phyloP scores from a whole-genome alignment of 306 rosid genomes.

The Begonia masoniana region DNA sequence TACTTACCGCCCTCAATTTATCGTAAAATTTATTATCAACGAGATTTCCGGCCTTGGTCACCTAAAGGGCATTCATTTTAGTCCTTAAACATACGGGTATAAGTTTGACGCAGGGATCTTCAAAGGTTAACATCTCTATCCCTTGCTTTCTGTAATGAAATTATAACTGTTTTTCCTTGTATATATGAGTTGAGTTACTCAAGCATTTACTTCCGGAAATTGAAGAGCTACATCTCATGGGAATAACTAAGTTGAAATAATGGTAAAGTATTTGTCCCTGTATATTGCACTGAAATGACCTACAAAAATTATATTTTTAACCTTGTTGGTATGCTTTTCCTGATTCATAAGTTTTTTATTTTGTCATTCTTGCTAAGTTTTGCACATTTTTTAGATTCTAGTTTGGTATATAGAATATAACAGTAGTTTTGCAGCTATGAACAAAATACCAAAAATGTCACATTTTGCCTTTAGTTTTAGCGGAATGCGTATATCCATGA shows the following conservation, averaged over 20 bases:
- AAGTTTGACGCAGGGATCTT: conserved; percentile 56
- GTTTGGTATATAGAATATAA: too few species aligned
- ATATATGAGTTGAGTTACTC: conserved; percentile 50
- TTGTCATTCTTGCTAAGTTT: background rate
- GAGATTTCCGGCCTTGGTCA: conserved; percentile 38
- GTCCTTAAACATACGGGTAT: conserved; percentile 68
- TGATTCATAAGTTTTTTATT: conserved; percentile 1
- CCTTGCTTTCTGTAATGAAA: background rate
- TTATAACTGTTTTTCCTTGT: conserved; percentile 16
- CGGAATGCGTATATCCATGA: too few species aligned
- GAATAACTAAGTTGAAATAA: conserved; percentile 49
- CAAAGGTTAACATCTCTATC: background rate
- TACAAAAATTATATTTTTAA: background rate
- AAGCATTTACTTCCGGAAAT: conserved; percentile 45
- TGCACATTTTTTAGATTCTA: too few species aligned
- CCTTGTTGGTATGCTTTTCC: background rate
- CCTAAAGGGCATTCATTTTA: conserved; percentile 46
- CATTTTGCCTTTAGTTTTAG: too few species aligned
- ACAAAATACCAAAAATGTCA: too few species aligned
- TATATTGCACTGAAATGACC: conserved; percentile 8
- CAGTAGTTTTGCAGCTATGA: too few species aligned
- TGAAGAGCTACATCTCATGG: conserved; percentile 88
- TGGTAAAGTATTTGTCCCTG: conserved; percentile 31
- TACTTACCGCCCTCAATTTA: conserved; percentile 52
- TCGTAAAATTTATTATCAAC: conserved; percentile 55